phyloP scores from a whole-genome alignment of 768 basidiomycete genomes.

The Mycena maculata region DNA sequence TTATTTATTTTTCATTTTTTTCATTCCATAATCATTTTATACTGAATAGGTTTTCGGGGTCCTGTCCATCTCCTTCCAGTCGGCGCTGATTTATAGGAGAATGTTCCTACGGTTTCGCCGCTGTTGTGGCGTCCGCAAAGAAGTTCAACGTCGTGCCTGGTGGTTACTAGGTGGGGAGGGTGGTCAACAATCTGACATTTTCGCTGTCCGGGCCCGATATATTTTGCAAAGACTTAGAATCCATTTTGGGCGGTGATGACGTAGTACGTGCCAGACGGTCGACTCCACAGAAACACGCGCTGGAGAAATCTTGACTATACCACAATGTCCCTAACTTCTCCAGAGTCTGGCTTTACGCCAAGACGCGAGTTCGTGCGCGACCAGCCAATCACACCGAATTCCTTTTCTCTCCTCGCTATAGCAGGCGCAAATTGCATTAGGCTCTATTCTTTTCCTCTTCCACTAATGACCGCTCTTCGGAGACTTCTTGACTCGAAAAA shows the following conservation, averaged over 20 bases:
- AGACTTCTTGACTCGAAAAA: constrained; percentile 63
- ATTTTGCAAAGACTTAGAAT: too few relatives aligned
- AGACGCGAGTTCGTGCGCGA: constrained; percentile 80
- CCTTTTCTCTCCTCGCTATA: constrained; percentile 79
- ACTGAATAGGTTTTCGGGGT: too few relatives aligned
- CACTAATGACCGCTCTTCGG: constrained; percentile 64
- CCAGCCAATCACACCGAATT: constrained; percentile 59
- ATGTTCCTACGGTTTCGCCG: constrained; percentile 5
- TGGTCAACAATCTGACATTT: too few relatives aligned
- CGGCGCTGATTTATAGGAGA: too few relatives aligned
- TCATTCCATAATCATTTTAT: too few relatives aligned
- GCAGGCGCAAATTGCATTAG: constrained; percentile 72
- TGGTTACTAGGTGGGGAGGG: background rate
- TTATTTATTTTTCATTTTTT: too few relatives aligned
- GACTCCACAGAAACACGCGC: too few relatives aligned
- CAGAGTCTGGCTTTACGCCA: constrained; percentile 68
- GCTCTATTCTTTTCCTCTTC: constrained; percentile 74
- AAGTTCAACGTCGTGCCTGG: constrained; percentile 9
- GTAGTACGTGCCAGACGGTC: too few relatives aligned
- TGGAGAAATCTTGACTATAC: too few relatives aligned
- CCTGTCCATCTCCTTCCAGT: too few relatives aligned
- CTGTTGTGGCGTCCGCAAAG: constrained; percentile 23
- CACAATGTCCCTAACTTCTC: constrained; percentile 42
- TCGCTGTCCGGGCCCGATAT: too few relatives aligned
- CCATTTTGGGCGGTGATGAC: too few relatives aligned